These are phyloP conservation scores for Acmispon strigosus DNA, from an alignment of 306 rosid genomes.

Conservation along the genomic window DNA sequence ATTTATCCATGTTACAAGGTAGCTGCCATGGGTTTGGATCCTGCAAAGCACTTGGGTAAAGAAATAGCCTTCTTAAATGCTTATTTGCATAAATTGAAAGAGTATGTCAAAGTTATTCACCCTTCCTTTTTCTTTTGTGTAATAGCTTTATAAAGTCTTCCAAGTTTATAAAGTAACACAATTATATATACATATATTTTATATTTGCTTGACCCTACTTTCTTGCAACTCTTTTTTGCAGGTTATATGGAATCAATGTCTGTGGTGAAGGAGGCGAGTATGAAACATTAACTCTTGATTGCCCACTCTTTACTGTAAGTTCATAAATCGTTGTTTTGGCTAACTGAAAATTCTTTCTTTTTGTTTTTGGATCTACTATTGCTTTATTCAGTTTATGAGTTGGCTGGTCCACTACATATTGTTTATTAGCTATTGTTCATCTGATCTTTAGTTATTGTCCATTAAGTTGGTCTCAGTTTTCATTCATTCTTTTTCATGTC, in stretches of 20 bases:
- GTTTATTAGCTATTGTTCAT: neutral
- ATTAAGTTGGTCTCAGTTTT: neutral
- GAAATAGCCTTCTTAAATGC: slow-evolving; percentile 62
- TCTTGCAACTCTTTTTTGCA: slow-evolving; percentile 24
- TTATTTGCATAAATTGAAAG: slow-evolving; percentile 79
- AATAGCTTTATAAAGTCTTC: slow-evolving; percentile 3
- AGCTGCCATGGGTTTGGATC: slow-evolving; percentile 96
- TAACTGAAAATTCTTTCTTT: neutral
- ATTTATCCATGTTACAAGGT: slow-evolving; percentile 51
- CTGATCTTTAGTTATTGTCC: neutral
- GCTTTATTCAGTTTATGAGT: neutral
- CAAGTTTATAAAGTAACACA: neutral
- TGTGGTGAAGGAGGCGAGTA: slow-evolving; percentile 99
- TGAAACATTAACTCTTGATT: slow-evolving; percentile 91
- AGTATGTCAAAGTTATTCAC: slow-evolving; percentile 37
- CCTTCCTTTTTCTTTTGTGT: slow-evolving; percentile 12
- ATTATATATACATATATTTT: neutral
- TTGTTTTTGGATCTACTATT: neutral
- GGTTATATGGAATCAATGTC: slow-evolving; percentile 82
- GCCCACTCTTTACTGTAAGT: slow-evolving; percentile 87
- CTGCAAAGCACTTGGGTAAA: slow-evolving; percentile 90
- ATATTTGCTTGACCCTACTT: neutral
- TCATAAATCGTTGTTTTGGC: slow-evolving; percentile 1
- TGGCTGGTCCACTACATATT: neutral
- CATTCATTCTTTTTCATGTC: slow-evolving; percentile 6